Evolutionary conservation across 805 yeast species (phyloP).

Genomic region (Limtongia smithiae): DNA sequence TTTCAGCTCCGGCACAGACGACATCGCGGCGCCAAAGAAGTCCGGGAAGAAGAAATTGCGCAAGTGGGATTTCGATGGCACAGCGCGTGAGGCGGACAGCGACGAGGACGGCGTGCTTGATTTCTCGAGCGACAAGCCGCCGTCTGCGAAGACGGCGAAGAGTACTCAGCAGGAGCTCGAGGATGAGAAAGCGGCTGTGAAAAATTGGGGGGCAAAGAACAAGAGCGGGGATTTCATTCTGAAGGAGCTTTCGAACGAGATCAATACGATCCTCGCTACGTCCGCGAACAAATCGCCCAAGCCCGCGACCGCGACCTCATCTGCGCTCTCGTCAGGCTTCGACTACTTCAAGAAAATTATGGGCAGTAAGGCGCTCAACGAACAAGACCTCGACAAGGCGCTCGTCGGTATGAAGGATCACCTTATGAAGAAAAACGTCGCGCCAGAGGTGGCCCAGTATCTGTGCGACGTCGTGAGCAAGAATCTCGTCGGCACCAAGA

Average conservation of each 20-base stretch:
- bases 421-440: constrained; percentile 79
- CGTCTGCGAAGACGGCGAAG: neutral
- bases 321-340: constrained; percentile 41
- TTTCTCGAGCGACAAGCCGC: constrained; percentile 44
- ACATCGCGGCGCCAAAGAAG: constrained; percentile 18
- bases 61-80: constrained; percentile 67
- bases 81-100: constrained; percentile 43
- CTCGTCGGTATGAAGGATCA: constrained; percentile 67
- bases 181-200: constrained; percentile 31
- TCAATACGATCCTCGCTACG: constrained; percentile 41
- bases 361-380: constrained; percentile 66
- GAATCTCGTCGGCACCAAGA: constrained; percentile 67
- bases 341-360: constrained; percentile 57
- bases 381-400: constrained; percentile 62
- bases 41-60: constrained; percentile 46
- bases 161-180: constrained; percentile 20
- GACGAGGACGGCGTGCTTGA: constrained; percentile 48
- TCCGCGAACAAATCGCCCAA: constrained; percentile 18
- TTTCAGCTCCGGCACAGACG: neutral
- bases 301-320: constrained; percentile 15
- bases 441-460: constrained; percentile 79
- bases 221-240: constrained; percentile 61
- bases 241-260: constrained; percentile 56
- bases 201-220: constrained; percentile 43
- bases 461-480: constrained; percentile 67